These are phyloP conservation scores for Trypanosoma cruzi DNA, from an alignment of 208 protist species.

Conservation along the genomic window DNA sequence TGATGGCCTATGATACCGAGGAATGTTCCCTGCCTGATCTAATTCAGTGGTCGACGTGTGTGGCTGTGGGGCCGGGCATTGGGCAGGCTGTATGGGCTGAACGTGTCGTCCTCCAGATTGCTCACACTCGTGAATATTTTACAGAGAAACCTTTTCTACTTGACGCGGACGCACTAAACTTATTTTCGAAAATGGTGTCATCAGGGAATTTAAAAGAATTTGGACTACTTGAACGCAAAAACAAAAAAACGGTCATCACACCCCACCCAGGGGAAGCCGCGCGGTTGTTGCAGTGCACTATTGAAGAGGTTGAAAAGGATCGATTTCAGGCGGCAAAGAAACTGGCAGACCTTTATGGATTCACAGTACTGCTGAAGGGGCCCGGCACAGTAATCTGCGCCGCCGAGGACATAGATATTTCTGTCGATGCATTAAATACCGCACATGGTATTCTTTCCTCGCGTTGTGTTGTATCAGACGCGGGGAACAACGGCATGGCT, in stretches of 20 bases:
- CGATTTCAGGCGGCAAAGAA: slow-evolving; percentile 49
- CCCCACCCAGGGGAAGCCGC: slow-evolving; percentile 84
- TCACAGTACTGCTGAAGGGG: slow-evolving; percentile 76
- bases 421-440: not conserved
- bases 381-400: slow-evolving; percentile 64
- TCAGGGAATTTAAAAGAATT: no score
- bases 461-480: slow-evolving; percentile 60
- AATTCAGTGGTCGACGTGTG: slow-evolving; percentile 50
- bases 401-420: slow-evolving; percentile 4
- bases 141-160: slow-evolving; percentile 56
- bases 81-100: slow-evolving; percentile 40
- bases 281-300: slow-evolving; percentile 50
- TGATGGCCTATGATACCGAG: no score
- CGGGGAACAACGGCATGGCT: slow-evolving; percentile 86
- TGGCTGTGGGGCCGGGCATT: slow-evolving; percentile 74
- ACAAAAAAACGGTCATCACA: slow-evolving; percentile 46
- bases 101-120: slow-evolving; percentile 31
- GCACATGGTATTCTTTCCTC: not conserved
- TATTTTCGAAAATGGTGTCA: no score
- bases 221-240: slow-evolving; percentile 10
- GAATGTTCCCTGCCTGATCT: no score
- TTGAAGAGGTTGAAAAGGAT: slow-evolving; percentile 67
- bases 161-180: slow-evolving; percentile 78
- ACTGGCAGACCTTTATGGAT: slow-evolving; percentile 48
- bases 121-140: slow-evolving; percentile 31